Evolutionary conservation across 805 yeast species (phyloP).

Genomic region (Candida saitoana): DNA sequence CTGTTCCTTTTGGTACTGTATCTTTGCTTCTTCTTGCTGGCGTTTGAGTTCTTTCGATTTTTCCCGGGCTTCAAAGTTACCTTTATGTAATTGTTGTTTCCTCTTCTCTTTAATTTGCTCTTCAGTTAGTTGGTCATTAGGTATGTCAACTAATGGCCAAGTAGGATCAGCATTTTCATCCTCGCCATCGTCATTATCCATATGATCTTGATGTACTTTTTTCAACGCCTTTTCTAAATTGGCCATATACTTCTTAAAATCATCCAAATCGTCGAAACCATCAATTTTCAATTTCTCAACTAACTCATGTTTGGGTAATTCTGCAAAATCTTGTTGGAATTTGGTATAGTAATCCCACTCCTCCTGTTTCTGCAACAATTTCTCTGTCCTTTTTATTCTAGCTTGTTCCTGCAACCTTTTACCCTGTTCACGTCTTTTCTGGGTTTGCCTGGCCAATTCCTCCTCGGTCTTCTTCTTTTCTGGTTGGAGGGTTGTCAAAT

Average conservation of each 20-base stretch:
- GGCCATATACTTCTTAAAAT: slow-evolving; percentile 60
- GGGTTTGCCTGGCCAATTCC: slow-evolving; percentile 72
- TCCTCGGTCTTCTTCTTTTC: slow-evolving; percentile 82
- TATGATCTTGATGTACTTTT: slow-evolving; percentile 61
- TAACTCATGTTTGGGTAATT: slow-evolving; percentile 49
- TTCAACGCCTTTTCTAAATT: slow-evolving; percentile 67
- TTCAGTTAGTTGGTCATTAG: slow-evolving; percentile 77
- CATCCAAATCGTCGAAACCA: slow-evolving; percentile 73
- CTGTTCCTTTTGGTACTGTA: slow-evolving; percentile 62
- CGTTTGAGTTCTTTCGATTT: slow-evolving; percentile 77
- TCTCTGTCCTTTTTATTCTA: slow-evolving; percentile 75
- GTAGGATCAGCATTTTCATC: slow-evolving; percentile 42
- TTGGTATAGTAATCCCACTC: slow-evolving; percentile 69
- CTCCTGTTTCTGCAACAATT: slow-evolving; percentile 71
- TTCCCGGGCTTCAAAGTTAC: slow-evolving; percentile 83
- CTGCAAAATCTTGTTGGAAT: slow-evolving; percentile 49
- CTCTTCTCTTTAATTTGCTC: slow-evolving; percentile 85
- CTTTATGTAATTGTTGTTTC: slow-evolving; percentile 75
- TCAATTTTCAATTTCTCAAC: slow-evolving; percentile 58
- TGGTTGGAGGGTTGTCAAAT: slow-evolving; percentile 56
- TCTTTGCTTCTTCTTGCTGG: slow-evolving; percentile 55
- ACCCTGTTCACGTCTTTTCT: slow-evolving; percentile 80
- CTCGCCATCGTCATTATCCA: slow-evolving; percentile 48
- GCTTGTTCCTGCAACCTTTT: slow-evolving; percentile 90
- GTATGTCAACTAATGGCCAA: slow-evolving; percentile 70